Percentiles rank a stretch among this genome's conserved stretches.
Conservation (phyloP, 148 eudicot genomes). For the Hydrangea macrophylla region DNA sequence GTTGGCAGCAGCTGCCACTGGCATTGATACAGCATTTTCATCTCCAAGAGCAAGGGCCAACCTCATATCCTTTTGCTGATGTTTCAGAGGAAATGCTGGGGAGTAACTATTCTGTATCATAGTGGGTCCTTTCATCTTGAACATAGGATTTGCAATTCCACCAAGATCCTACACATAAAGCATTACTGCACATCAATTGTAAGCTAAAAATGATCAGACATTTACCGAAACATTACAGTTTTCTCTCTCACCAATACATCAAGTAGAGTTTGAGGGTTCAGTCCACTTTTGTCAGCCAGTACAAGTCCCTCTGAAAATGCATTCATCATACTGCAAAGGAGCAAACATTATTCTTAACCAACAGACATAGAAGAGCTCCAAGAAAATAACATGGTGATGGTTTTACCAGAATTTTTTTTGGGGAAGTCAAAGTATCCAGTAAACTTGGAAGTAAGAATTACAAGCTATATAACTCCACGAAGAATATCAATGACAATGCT, state of each 20-base stretch:
- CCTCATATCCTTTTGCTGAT: conserved; percentile 99
- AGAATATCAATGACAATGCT: background rate
- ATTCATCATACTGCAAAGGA: conserved; percentile 84
- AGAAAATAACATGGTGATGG: background rate
- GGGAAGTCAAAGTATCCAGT: background rate
- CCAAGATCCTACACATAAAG: conserved; percentile 71
- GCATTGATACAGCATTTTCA: conserved; percentile 85
- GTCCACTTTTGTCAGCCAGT: conserved; percentile 85
- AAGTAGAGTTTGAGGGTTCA: conserved; percentile 70
- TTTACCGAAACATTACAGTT: background rate
- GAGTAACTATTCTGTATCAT: conserved; percentile 72
- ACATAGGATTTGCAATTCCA: conserved; percentile 94
- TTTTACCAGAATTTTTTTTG: background rate
- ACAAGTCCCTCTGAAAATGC: conserved; percentile 94
- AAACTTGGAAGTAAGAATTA: background rate
- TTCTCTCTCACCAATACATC: conserved; percentile 72
- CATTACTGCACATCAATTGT: conserved; percentile 4
- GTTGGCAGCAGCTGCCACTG: conserved; percentile 93
- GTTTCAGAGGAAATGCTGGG: conserved; percentile 96
- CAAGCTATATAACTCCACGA: background rate
- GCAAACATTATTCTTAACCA: conserved; percentile 1
- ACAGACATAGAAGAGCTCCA: background rate
- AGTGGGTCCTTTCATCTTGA: conserved; percentile 90
- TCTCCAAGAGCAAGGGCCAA: conserved; percentile 97
- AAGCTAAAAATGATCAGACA: background rate